Base-by-base conservation (phyloP, 768 basidiomycete genomes). In the Phanerodontia chrysosporium region DNA sequence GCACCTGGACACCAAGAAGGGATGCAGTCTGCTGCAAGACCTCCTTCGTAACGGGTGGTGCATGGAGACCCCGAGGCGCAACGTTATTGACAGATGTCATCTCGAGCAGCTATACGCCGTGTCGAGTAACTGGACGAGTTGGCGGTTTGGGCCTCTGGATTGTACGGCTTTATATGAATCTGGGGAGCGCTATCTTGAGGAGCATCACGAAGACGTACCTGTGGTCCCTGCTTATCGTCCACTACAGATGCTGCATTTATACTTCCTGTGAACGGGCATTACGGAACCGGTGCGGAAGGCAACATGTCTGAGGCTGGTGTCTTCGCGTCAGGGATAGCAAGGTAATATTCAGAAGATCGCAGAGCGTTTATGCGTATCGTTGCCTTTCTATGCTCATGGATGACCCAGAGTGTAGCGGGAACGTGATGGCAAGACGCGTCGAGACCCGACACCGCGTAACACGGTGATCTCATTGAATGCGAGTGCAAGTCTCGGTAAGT, bases 1-100 rank as follows among this genome's bases (percentile, higher is more conserved):
- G 62, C 8, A 66, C 56, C n/a, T 53, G 57, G 13, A 66, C 55
- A 2, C 60, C 62, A 10, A 66, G 55, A 55, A 60, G 55, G 8
- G 60, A 54, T 10, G 62, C 65, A 3, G 58, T 59, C 28, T 62
- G 30, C 45, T 62, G 65, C 2, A 66, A 51, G 10, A 64, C 49
- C 21, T 63, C 60, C 18, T 27, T 52, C 6, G 60, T 62, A 29
- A 66, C 44, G 2, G 57, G 48, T 3, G 61, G 56, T 3, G 45
- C 49, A 24, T 56, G 54, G 7, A 51, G 35, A 10, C 29, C 42
- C 6, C 36, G 57, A 42, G 57, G 13, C 9, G 55, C 8, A 7
- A 30, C 29, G 18, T 24, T 24, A 22, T 29, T 13, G 30, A 10
- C 32, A 12, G 56, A 13, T 1, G 29, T 4, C 39, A 42, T 42